These are phyloP conservation scores for Bombardia bombarda DNA, from an alignment of 495 filamentous ascomycete species.

Conservation along the genomic window DNA sequence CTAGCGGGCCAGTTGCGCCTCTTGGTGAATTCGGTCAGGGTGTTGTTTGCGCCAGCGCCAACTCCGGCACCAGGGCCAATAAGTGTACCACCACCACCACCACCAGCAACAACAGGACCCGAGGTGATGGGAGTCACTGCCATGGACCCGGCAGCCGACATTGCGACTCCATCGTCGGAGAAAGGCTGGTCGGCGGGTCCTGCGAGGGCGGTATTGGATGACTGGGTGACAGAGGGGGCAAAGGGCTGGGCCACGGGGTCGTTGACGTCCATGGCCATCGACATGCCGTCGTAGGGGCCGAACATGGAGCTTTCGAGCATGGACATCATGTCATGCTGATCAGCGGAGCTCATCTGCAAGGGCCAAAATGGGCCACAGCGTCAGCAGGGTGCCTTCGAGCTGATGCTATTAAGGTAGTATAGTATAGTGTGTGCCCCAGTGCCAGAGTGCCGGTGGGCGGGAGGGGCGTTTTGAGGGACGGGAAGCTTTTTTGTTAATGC, in stretches of 20 bases:
- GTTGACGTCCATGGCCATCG: constrained; percentile 29
- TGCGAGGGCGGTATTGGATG: constrained; percentile 1
- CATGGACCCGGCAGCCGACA: constrained; percentile 6
- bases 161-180: constrained; percentile 11
- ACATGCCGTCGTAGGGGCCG: constrained; percentile 27
- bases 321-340: constrained; percentile 30
- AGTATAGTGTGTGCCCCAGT: too few species aligned
- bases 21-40: constrained; percentile 75
- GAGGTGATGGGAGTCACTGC: constrained; percentile 4
- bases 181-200: constrained; percentile 6
- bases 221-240: constrained; percentile 5
- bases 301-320: constrained; percentile 31
- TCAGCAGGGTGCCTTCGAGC: constrained; percentile 5
- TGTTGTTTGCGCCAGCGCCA: constrained; percentile 35
- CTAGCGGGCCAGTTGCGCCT: constrained; percentile 83
- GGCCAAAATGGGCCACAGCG: constrained; percentile 6
- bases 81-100: too few species aligned
- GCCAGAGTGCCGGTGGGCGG: too few species aligned
- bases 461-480: too few species aligned
- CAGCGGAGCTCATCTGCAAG: constrained; percentile 20
- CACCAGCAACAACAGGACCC: too few species aligned
- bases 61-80: too few species aligned
- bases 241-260: constrained; percentile 12
- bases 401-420: neutral
- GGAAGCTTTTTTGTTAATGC: neutral